Percentiles rank a stretch among this genome's conserved stretches.
These are phyloP conservation scores for Avicennia marina DNA, from an alignment of 257 asterid genomes.

Conservation along the genomic window DNA sequence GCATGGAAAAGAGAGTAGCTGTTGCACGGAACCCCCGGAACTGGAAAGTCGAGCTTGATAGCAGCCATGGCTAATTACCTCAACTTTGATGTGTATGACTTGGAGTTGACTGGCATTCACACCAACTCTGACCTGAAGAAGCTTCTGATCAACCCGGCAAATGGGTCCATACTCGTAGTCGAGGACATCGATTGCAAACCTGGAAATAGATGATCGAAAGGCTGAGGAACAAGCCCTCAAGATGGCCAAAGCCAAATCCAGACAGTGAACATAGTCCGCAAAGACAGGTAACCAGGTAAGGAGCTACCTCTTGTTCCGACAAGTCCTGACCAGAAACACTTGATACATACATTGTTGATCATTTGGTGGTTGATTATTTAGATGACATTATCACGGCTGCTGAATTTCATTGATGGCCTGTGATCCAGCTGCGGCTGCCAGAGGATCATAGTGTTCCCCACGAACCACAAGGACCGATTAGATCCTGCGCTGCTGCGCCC, in stretches of 20 bases:
- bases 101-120: not conserved
- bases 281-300: constrained; percentile 28
- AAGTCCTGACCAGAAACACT: too few species aligned
- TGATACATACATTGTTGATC: too few species aligned
- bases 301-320: too few species aligned
- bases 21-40: constrained; percentile 49
- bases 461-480: constrained; percentile 30
- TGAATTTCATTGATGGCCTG: constrained; percentile 45
- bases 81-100: not conserved
- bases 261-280: constrained; percentile 31
- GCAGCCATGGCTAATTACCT: not conserved
- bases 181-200: constrained; percentile 29
- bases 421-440: constrained; percentile 54
- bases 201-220: constrained; percentile 31
- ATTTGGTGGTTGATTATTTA: not conserved
- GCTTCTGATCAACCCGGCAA: not conserved
- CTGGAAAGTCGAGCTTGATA: constrained; percentile 36
- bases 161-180: constrained; percentile 40
- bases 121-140: not conserved
- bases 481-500: constrained; percentile 39
- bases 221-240: constrained; percentile 33
- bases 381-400: constrained; percentile 41
- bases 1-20: constrained; percentile 59
- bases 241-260: constrained; percentile 28
- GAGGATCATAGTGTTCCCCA: constrained; percentile 38